Percentiles rank a stretch among this genome's conserved stretches.
phyloP scores from a whole-genome alignment of 129 eudicot species.

The Mikania micrantha region DNA sequence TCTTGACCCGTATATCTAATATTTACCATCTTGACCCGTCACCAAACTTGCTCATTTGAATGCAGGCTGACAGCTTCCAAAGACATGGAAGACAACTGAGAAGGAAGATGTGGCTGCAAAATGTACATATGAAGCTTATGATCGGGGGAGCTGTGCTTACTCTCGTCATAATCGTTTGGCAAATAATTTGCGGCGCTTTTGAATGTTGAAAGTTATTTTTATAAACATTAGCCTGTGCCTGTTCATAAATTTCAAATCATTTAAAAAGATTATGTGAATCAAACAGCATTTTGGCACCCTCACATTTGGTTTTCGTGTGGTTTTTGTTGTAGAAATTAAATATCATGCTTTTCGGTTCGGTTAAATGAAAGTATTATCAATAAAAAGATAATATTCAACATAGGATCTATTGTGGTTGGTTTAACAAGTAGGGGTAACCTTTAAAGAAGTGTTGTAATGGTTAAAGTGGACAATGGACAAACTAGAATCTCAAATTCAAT shows the following conservation, averaged over 20 bases:
- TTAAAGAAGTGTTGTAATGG: too few relatives aligned
- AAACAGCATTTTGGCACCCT: background rate
- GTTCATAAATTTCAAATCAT: background rate
- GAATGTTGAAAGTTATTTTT: slow-evolving; percentile 23
- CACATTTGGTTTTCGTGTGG: background rate
- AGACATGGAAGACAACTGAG: slow-evolving; percentile 64
- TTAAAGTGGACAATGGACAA: too few relatives aligned
- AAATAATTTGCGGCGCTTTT: slow-evolving; percentile 45
- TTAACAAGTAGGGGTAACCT: background rate
- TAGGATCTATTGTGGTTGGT: background rate
- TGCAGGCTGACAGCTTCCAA: slow-evolving; percentile 78
- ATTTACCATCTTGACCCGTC: background rate
- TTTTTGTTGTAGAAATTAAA: slow-evolving; percentile 1
- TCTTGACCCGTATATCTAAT: background rate
- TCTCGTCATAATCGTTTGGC: slow-evolving; percentile 46
- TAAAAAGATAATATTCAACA: background rate
- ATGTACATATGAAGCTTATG: slow-evolving; percentile 58
- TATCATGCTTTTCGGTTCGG: background rate
- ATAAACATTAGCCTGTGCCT: background rate
- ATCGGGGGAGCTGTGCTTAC: slow-evolving; percentile 39
- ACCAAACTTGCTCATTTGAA: background rate
- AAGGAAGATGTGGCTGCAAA: slow-evolving; percentile 77
- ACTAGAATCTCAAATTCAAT: too few relatives aligned
- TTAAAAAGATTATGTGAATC: background rate
- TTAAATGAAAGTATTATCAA: background rate